Percentiles rank a stretch among this genome's conserved stretches.
Conservation (phyloP, 441 rosid species). For the Corymbia citriodora region DNA sequence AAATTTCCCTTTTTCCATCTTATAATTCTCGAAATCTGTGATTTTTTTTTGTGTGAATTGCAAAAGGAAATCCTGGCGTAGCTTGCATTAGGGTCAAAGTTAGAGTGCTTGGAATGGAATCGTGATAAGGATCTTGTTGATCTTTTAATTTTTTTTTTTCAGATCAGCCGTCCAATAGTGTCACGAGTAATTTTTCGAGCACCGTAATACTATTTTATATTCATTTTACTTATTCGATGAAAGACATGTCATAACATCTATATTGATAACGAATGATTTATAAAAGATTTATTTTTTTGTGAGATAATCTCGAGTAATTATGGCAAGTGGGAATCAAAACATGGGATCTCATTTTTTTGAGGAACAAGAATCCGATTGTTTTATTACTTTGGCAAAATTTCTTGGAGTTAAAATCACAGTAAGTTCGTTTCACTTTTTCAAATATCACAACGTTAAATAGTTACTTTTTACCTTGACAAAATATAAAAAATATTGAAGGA, state of each 20-base stretch:
- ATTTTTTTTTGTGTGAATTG: background rate
- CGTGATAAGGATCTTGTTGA: background rate
- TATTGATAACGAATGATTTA: background rate
- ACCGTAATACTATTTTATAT: background rate
- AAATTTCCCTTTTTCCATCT: background rate
- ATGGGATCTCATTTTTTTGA: background rate
- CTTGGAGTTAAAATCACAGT: background rate
- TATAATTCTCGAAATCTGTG: background rate
- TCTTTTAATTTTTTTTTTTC: background rate
- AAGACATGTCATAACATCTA: too few relatives aligned
- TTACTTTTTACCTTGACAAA: background rate
- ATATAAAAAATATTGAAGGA: background rate
- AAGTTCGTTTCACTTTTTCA: background rate
- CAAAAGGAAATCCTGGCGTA: background rate
- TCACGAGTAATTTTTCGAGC: background rate
- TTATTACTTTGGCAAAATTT: background rate
- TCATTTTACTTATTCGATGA: background rate
- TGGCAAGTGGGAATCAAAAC: background rate
- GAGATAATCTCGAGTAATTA: background rate
- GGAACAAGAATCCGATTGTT: background rate
- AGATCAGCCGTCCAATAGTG: fast-evolving
- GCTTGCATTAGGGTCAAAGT: background rate
- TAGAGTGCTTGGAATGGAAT: background rate
- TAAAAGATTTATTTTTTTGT: background rate
- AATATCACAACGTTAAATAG: background rate